Evolutionary conservation across 2,329 filamentous ascomycete species (phyloP), one percentile per base, ranked within the genome.

Genomic region (Aspergillus costaricaensis): DNA sequence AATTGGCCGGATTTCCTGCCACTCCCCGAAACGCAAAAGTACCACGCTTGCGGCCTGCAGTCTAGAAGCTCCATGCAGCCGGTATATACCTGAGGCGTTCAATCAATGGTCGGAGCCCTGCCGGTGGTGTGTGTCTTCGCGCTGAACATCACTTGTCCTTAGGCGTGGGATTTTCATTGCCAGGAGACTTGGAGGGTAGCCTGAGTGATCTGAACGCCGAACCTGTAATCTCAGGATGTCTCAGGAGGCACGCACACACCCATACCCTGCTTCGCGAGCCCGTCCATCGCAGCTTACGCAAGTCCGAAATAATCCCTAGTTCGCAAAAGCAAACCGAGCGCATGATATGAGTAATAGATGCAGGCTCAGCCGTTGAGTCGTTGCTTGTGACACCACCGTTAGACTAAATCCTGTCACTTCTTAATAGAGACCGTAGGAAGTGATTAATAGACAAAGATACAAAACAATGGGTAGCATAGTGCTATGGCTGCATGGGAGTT

Each of bases 1-100:
- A 59, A 64, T 27, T 27, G 32, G 51, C 36, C 57, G 38, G 48
- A 54, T 30, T 58, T 53, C 58, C 58, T 61, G 63, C 59, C 54
- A 57, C 58, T 51, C 41, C 58, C 50, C 36, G 53, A 36, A 36
- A 44, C 21, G 39, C 41, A 64, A 54, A 59, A 62, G 57, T 60
- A 62, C 57, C 32, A 54, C 17, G 30, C 39, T 53, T 44, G 41
- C 41, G 41, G n/a, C 19, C 21, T 44, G 30, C 39, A 61, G 60
- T 60, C 52, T 58, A 49, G 53, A 53, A 57, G 19, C 51, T 61
- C 55, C 48, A 51, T 58, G 55, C 57, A 47, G 49, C 36, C 39
- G 38, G 41, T 59, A 25, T 59, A 41, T 51, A 48, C 44, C 23
- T 48, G 50, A 27, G 15, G 39, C 23, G 58, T 54, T 55, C 41